Conservation (phyloP, 2,329 filamentous ascomycete species). For the Colletotrichum siamense region DNA sequence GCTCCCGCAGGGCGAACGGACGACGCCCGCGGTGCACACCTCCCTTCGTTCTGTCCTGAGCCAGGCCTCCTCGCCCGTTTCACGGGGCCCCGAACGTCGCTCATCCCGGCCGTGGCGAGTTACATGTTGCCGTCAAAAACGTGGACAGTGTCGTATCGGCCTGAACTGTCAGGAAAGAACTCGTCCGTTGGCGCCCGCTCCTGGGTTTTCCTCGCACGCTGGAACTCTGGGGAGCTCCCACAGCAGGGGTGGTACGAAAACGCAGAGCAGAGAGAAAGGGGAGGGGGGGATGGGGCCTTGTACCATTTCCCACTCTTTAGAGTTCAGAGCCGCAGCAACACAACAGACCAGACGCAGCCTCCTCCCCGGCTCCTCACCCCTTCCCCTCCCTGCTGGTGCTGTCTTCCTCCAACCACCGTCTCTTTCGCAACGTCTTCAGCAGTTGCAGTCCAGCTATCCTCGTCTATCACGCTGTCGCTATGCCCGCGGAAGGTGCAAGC, state of each 20-base stretch:
- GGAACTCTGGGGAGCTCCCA: neutral
- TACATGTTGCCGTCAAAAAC: slow-evolving; percentile 16
- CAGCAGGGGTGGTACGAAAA: neutral
- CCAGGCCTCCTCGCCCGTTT: slow-evolving; percentile 1
- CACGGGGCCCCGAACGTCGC: neutral
- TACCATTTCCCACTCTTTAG: slow-evolving; percentile 14
- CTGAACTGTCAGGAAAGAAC: neutral
- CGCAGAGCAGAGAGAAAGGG: neutral
- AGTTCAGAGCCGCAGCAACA: slow-evolving; percentile 10
- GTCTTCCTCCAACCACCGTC: neutral
- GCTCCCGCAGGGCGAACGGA: slow-evolving; percentile 1
- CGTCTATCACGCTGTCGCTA: neutral
- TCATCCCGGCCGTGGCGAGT: neutral
- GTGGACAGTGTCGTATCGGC: slow-evolving; percentile 10
- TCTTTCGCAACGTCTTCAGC: neutral
- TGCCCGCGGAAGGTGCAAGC: slow-evolving; percentile 13
- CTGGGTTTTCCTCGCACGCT: neutral
- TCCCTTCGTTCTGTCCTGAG: neutral
- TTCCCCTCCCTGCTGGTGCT: neutral
- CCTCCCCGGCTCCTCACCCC: neutral
- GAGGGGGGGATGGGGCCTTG: neutral
- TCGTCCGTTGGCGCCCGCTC: neutral
- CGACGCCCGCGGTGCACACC: neutral
- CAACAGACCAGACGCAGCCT: neutral
- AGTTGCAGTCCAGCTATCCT: neutral